These are phyloP conservation scores for Aspergillus clavatus DNA, from an alignment of 2,329 filamentous ascomycete genomes.

Conservation along the genomic window DNA sequence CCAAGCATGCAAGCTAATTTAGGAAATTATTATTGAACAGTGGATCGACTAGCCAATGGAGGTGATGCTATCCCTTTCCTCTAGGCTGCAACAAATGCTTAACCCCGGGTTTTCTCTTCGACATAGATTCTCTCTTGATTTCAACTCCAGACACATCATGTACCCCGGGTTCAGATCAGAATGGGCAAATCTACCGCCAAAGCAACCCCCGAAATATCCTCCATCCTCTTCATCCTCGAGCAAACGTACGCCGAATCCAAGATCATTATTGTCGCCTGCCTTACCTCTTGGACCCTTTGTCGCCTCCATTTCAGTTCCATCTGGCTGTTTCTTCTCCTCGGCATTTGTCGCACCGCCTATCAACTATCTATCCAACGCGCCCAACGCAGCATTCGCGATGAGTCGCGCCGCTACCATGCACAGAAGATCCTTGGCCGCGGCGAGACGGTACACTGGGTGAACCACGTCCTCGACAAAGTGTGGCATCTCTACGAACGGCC, in stretches of 20 bases:
- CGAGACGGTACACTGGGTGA: conserved; percentile 14
- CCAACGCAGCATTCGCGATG: conserved; percentile 12
- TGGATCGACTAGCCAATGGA: too few relatives aligned
- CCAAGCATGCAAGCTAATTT: too few relatives aligned
- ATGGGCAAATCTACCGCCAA: too few relatives aligned
- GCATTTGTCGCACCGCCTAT: conserved; percentile 12
- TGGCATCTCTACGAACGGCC: conserved; percentile 15
- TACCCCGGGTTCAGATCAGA: too few relatives aligned
- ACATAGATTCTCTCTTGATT: conserved; percentile 25
- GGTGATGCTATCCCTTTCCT: conserved; percentile 15
- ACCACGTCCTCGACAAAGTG: conserved; percentile 6
- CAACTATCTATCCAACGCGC: conserved; percentile 8
- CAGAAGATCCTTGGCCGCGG: conserved; percentile 6
- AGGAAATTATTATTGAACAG: too few relatives aligned
- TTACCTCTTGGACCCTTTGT: conserved; percentile 12
- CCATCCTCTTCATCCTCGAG: conserved; percentile 42
- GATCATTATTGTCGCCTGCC: conserved; percentile 12
- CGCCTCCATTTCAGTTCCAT: conserved; percentile 9
- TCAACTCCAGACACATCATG: conserved; percentile 22
- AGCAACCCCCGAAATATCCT: conserved; percentile 33
- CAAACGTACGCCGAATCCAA: conserved; percentile 15
- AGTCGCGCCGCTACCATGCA: conserved; percentile 11
- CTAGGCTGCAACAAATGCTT: too few relatives aligned
- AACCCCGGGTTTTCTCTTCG: too few relatives aligned
- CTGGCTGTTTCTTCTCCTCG: conserved; percentile 12